A percentile compares a stretch with the other conserved stretches of the same genome.
phyloP scores from a whole-genome alignment of 2,329 filamentous ascomycete species.

The Colletotrichum sp. region DNA sequence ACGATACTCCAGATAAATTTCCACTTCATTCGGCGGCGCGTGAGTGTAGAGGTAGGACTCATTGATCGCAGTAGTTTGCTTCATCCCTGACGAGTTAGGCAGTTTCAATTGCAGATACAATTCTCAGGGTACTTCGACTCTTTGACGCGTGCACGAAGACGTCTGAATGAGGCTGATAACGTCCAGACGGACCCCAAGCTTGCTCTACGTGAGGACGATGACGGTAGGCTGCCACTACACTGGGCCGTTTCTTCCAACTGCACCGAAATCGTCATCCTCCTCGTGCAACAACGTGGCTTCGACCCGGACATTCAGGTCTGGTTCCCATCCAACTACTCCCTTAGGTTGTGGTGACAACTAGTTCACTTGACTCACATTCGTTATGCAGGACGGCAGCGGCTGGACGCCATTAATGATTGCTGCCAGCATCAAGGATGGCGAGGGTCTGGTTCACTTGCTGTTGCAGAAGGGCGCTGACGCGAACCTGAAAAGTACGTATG shows the following conservation, averaged over 20 bases:
- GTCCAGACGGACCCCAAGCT: slow-evolving; percentile 78
- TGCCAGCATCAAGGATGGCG: slow-evolving; percentile 73
- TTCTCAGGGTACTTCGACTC: slow-evolving; percentile 36
- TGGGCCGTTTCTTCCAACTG: slow-evolving; percentile 91
- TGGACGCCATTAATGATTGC: slow-evolving; percentile 90
- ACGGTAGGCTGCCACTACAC: slow-evolving; percentile 89
- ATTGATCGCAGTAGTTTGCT: neutral
- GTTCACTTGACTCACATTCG: neutral
- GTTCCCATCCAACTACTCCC: neutral
- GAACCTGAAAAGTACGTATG: slow-evolving; percentile 69
- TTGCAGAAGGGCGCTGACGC: slow-evolving; percentile 74
- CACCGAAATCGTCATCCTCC: slow-evolving; percentile 72
- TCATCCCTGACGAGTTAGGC: neutral
- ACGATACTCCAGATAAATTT: slow-evolving; percentile 64
- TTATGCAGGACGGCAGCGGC: slow-evolving; percentile 69
- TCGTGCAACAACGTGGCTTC: slow-evolving; percentile 75
- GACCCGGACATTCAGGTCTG: slow-evolving; percentile 80
- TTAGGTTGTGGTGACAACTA: no score
- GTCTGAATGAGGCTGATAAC: neutral
- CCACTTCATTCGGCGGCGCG: slow-evolving; percentile 87
- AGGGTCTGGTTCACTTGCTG: slow-evolving; percentile 70
- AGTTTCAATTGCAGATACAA: slow-evolving; percentile 75
- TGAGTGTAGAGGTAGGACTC: slow-evolving; percentile 77
- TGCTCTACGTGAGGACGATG: slow-evolving; percentile 74
- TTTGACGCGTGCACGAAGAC: neutral